Evolutionary conservation across 2,329 filamentous ascomycete genomes (phyloP).

Genomic region (Sclerotinia nivalis): DNA sequence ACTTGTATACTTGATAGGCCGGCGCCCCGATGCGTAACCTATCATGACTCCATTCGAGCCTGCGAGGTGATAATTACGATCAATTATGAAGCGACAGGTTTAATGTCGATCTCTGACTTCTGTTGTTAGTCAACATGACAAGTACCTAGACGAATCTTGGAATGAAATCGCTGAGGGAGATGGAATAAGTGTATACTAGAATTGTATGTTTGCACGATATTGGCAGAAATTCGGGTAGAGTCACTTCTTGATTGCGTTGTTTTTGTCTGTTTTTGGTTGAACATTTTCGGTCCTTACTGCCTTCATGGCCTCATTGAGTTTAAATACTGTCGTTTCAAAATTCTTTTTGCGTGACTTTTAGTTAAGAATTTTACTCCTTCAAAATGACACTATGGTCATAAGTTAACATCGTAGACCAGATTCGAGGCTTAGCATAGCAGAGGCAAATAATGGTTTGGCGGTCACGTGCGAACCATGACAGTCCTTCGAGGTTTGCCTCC

Average conservation of each 20-base stretch:
- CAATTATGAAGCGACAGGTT: not conserved
- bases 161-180: not conserved
- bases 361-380: not conserved
- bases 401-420: not conserved
- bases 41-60: not conserved
- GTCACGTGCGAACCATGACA: not conserved
- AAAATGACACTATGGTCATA: not conserved
- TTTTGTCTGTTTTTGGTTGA: not conserved
- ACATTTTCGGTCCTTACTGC: not conserved
- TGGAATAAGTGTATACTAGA: not conserved
- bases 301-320: not conserved
- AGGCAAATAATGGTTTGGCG: not conserved
- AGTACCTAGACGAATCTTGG: not conserved
- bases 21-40: too few relatives aligned
- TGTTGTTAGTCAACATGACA: not conserved
- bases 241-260: conserved; percentile 6
- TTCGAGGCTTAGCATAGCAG: not conserved
- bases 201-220: not conserved
- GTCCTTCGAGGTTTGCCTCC: not conserved
- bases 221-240: not conserved
- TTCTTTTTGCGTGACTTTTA: not conserved
- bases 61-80: not conserved
- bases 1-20: not conserved
- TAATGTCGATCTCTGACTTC: not conserved
- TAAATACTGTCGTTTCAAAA: not conserved